Conservation (phyloP, 1,284 basidiomycete species). For the Albatrellus sp. region DNA sequence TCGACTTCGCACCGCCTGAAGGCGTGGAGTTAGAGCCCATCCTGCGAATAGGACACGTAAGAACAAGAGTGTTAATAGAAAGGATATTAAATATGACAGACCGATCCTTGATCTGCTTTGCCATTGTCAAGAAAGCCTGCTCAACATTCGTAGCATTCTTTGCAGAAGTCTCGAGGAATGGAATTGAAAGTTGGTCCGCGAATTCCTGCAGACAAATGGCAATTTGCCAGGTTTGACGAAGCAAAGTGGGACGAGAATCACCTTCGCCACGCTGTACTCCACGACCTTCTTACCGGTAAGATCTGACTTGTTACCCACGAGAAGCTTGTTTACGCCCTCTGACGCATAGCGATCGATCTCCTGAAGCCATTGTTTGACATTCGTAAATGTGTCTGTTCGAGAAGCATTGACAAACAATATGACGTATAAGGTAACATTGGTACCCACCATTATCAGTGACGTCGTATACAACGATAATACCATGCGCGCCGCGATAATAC, state of each 20-base stretch:
- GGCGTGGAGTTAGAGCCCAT: conserved; percentile 70
- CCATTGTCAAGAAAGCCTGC: conserved; percentile 99
- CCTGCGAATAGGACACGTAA: conserved; percentile 24
- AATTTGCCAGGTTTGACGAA: neutral
- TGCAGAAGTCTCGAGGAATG: conserved; percentile 98
- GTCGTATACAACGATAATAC: conserved; percentile 98
- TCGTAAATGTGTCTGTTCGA: conserved; percentile 80
- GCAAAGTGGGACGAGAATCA: conserved; percentile 19
- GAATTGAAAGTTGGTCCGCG: conserved; percentile 88
- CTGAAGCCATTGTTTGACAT: conserved; percentile 99
- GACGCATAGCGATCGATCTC: conserved; percentile 99
- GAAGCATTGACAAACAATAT: conserved; percentile 8
- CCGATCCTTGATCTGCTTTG: conserved; percentile 98
- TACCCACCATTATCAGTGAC: conserved; percentile 88
- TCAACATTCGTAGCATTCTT: conserved; percentile 99
- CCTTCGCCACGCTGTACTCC: conserved; percentile 95
- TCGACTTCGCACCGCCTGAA: conserved; percentile 58
- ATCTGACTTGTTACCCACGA: conserved; percentile 98
- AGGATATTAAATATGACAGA: conserved; percentile 19
- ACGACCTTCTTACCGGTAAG: conserved; percentile 98
- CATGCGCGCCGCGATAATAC: conserved; percentile 94
- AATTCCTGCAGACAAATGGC: conserved; percentile 47
- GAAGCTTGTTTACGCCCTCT: conserved; percentile 96
- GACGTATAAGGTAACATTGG: neutral
- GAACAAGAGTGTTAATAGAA: neutral